Percentiles rank a stretch among this genome's conserved stretches.
Evolutionary conservation across 441 rosid species (phyloP).

Genomic region (Rhodomyrtus psidioides): DNA sequence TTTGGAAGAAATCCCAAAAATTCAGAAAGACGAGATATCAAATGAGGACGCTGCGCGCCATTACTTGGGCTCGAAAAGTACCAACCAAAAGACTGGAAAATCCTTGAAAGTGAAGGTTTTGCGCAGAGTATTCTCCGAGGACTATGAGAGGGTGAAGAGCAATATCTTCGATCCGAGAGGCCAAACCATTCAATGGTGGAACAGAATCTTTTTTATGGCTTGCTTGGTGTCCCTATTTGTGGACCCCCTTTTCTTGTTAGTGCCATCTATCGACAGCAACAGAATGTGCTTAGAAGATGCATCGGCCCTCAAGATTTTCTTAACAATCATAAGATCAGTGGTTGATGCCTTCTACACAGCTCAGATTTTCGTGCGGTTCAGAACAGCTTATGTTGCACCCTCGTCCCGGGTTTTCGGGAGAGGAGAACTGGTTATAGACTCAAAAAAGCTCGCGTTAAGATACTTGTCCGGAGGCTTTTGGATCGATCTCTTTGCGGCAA

Average conservation of each 20-base stretch:
- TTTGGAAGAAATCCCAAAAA: background rate
- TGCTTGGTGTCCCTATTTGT: conserved; percentile 66
- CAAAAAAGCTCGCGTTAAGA: conserved; percentile 50
- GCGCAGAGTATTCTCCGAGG: conserved; percentile 75
- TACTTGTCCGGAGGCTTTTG: conserved; percentile 56
- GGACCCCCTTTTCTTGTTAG: conserved; percentile 76
- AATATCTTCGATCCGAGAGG: conserved; percentile 84
- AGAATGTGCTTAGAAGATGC: conserved; percentile 51
- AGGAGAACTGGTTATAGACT: conserved; percentile 86
- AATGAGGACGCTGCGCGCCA: background rate
- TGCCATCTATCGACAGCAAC: conserved; percentile 44
- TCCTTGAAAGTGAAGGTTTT: conserved; percentile 59
- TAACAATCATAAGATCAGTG: conserved; percentile 52
- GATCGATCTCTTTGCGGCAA: conserved; percentile 68
- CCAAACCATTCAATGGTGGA: conserved; percentile 51
- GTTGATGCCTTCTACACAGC: conserved; percentile 67
- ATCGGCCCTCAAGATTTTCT: conserved; percentile 38
- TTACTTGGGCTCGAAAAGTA: background rate
- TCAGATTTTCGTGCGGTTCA: conserved; percentile 63
- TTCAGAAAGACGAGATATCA: background rate
- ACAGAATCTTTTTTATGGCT: conserved; percentile 62
- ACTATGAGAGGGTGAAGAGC: conserved; percentile 49
- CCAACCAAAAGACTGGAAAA: conserved; percentile 12
- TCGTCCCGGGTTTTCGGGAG: conserved; percentile 92
- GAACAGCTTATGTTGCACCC: conserved; percentile 81